Evolutionary conservation across 139 green algal species (phyloP).

Genomic region (Coccomyxa sp.): DNA sequence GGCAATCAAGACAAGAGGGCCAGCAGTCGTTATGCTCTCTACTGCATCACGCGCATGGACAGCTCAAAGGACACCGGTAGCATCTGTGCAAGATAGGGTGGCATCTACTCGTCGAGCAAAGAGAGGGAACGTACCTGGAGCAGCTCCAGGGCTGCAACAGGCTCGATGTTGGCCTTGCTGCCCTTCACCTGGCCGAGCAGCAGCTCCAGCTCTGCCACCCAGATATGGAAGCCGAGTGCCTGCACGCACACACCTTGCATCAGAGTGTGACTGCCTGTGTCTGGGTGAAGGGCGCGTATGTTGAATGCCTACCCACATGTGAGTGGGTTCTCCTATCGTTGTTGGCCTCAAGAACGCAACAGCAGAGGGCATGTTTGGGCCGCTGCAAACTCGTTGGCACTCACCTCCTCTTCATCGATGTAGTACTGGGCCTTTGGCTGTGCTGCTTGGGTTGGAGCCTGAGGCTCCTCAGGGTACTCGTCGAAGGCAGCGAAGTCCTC

Average conservation of each 20-base stretch:
- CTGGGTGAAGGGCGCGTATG: background rate
- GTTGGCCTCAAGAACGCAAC: background rate
- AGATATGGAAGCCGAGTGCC: constrained; percentile 67
- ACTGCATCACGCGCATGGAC: too few relatives aligned
- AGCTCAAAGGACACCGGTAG: too few relatives aligned
- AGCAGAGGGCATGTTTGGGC: background rate
- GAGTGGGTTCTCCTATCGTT: background rate
- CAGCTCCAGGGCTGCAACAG: constrained; percentile 55
- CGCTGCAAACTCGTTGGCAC: background rate
- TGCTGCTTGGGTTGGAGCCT: background rate
- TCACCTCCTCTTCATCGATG: constrained; percentile 3
- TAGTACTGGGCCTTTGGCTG: background rate
- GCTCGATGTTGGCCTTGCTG: constrained; percentile 27
- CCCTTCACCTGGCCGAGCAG: constrained; percentile 49
- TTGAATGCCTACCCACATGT: background rate
- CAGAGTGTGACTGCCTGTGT: background rate
- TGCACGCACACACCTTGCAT: constrained; percentile 71
- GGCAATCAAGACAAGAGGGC: too few relatives aligned
- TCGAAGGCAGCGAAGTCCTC: background rate
- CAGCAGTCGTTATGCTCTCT: too few relatives aligned
- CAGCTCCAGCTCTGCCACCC: constrained; percentile 80
- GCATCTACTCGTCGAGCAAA: too few relatives aligned
- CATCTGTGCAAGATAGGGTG: too few relatives aligned
- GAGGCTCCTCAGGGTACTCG: background rate
- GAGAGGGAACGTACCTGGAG: too few relatives aligned